Conservation (phyloP, 495 filamentous ascomycete genomes). For the Staphylotrichum longicolle region DNA sequence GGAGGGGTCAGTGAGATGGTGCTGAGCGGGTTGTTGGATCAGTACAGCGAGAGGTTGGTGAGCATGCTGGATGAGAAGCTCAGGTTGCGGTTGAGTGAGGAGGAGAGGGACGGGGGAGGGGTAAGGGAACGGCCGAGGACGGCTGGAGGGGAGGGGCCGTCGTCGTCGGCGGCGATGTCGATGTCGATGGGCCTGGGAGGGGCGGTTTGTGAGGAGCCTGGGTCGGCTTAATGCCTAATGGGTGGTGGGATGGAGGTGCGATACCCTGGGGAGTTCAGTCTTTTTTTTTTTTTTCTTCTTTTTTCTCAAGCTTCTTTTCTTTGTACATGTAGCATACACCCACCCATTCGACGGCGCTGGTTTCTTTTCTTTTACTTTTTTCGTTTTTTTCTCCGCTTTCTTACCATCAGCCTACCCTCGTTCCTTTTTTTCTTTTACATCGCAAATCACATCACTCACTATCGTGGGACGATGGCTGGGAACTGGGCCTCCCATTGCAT, state of each 20-base stretch:
- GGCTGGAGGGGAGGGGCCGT: conserved; percentile 27
- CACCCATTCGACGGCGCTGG: not conserved
- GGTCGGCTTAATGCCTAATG: not conserved
- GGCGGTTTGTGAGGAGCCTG: conserved; percentile 20
- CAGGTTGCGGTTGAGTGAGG: conserved; percentile 37
- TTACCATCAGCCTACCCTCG: not conserved
- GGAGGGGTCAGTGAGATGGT: conserved; percentile 56
- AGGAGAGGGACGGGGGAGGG: conserved; percentile 25
- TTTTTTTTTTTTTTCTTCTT: not conserved
- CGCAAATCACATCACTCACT: no score
- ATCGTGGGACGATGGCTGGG: not conserved
- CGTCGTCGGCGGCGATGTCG: not conserved
- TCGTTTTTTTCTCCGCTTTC: not conserved
- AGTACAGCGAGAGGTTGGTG: conserved; percentile 68
- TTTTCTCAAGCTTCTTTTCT: not conserved
- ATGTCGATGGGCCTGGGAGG: conserved; percentile 5
- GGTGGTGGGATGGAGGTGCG: conserved; percentile 2
- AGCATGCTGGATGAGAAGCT: conserved; percentile 71
- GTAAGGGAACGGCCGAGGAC: conserved; percentile 30
- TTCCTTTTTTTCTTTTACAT: not conserved
- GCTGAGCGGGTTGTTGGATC: conserved; percentile 63
- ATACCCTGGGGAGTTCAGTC: not conserved
- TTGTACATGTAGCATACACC: conserved; percentile 6
- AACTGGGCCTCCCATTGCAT: no score
- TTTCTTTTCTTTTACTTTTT: not conserved